Evolutionary conservation across 805 yeast species (phyloP).

Genomic region (Metschnikowia santaceciliae): DNA sequence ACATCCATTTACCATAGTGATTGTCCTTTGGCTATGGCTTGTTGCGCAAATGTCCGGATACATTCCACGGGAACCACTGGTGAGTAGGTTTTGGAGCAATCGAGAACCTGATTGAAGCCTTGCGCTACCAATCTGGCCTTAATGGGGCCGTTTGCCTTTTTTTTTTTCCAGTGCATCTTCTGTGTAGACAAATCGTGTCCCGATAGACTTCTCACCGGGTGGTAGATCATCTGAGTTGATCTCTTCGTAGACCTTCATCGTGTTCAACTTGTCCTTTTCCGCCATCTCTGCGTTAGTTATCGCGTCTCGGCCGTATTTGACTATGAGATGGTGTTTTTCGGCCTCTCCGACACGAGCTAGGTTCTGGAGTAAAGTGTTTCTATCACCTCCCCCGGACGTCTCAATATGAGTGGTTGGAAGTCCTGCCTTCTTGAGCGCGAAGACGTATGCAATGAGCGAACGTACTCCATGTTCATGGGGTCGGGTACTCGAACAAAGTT

Average conservation of each 20-base stretch:
- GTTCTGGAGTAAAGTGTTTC: background rate
- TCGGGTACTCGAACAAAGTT: background rate
- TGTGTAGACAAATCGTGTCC: constrained; percentile 1
- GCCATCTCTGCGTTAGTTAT: background rate
- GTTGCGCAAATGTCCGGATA: background rate
- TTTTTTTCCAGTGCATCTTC: background rate
- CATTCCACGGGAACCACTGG: constrained; percentile 3
- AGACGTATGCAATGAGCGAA: background rate
- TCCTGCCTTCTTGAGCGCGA: background rate
- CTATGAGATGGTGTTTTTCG: background rate
- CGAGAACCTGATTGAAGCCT: constrained; percentile 1
- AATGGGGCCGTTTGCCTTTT: constrained; percentile 2
- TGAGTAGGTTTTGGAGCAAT: constrained; percentile 1
- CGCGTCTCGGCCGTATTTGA: background rate
- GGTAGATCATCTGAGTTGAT: background rate
- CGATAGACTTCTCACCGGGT: background rate
- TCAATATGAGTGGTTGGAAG: background rate
- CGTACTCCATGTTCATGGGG: background rate
- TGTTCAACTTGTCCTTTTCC: background rate
- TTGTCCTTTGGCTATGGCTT: background rate
- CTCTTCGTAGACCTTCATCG: constrained; percentile 4
- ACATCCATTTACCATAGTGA: constrained; percentile 3
- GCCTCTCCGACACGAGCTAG: background rate
- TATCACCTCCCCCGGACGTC: background rate
- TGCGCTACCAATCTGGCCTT: constrained; percentile 4